Conservation (phyloP, 805 yeast genomes). For the Nakazawaea sp. region DNA sequence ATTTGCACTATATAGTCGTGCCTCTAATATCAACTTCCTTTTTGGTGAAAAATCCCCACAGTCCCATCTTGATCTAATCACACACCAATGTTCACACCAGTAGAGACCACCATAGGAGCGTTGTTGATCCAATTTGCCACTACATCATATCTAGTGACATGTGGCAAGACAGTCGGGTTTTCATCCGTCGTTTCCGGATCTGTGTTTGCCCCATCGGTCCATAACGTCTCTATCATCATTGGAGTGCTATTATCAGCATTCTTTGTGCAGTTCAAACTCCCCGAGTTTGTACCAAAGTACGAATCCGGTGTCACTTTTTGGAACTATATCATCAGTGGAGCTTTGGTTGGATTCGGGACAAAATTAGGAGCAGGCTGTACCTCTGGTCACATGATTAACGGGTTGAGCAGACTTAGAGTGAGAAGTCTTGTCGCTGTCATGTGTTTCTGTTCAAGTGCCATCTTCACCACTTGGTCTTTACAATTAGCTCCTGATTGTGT, state of each 20-base stretch:
- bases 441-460: constrained; percentile 29
- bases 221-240: constrained; percentile 20
- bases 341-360: constrained; percentile 41
- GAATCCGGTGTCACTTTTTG: background rate
- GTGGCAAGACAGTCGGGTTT: constrained; percentile 40
- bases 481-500: constrained; percentile 7
- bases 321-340: constrained; percentile 25
- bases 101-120: constrained; percentile 39
- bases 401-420: constrained; percentile 36
- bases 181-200: constrained; percentile 31
- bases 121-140: constrained; percentile 38
- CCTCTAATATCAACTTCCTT: too few relatives aligned
- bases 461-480: constrained; percentile 14
- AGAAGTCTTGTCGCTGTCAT: constrained; percentile 39
- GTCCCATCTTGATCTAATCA: too few relatives aligned
- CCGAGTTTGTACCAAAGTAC: constrained; percentile 18
- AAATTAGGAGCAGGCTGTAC: constrained; percentile 44
- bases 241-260: constrained; percentile 29
- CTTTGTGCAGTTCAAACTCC: constrained; percentile 15
- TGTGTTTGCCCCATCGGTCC: background rate
- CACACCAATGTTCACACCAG: constrained; percentile 34
- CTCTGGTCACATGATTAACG: constrained; percentile 48
- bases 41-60: too few relatives aligned
- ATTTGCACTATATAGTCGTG: too few relatives aligned
- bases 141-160: constrained; percentile 29